These are phyloP conservation scores for Lolium multiflorum DNA, from an alignment of 176 grass and related monocot genomes.

Conservation along the genomic window DNA sequence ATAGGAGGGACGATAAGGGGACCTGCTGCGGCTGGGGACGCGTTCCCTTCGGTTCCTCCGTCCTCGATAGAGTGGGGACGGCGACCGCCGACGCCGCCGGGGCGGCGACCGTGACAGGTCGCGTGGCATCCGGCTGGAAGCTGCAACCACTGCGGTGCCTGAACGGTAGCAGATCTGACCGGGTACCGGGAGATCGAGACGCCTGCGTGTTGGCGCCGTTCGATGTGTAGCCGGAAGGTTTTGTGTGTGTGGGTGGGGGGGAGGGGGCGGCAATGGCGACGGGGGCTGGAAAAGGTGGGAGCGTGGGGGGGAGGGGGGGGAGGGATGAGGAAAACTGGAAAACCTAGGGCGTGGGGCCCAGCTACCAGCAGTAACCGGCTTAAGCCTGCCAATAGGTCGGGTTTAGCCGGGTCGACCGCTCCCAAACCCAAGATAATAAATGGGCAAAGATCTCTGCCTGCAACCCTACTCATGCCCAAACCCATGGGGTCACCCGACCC, in stretches of 20 bases:
- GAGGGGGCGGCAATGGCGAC: too few relatives aligned
- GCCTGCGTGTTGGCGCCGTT: background rate
- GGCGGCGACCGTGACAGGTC: slow-evolving; percentile 73
- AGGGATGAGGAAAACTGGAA: too few relatives aligned
- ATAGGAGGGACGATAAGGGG: slow-evolving; percentile 87
- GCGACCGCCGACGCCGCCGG: slow-evolving; percentile 77
- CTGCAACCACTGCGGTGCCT: background rate
- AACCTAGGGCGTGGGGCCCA: too few relatives aligned
- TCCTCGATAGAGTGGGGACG: slow-evolving; percentile 64
- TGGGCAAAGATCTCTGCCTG: too few relatives aligned
- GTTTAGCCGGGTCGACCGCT: too few relatives aligned
- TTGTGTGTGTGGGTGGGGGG: background rate
- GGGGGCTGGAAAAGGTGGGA: too few relatives aligned
- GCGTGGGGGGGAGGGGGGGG: too few relatives aligned
- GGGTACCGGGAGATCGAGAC: background rate
- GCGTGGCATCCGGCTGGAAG: slow-evolving; percentile 56
- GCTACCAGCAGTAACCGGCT: too few relatives aligned
- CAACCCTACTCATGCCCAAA: too few relatives aligned
- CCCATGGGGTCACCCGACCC: too few relatives aligned
- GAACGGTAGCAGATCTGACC: background rate
- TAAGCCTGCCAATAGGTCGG: too few relatives aligned
- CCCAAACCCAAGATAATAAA: too few relatives aligned
- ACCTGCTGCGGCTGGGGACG: slow-evolving; percentile 85
- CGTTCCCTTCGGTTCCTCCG: slow-evolving; percentile 74
- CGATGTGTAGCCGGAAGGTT: background rate